A percentile compares a stretch with the other conserved stretches of the same genome.
These are phyloP conservation scores for Cadophora malorum DNA, from an alignment of 2,329 filamentous ascomycete genomes.

Conservation along the genomic window DNA sequence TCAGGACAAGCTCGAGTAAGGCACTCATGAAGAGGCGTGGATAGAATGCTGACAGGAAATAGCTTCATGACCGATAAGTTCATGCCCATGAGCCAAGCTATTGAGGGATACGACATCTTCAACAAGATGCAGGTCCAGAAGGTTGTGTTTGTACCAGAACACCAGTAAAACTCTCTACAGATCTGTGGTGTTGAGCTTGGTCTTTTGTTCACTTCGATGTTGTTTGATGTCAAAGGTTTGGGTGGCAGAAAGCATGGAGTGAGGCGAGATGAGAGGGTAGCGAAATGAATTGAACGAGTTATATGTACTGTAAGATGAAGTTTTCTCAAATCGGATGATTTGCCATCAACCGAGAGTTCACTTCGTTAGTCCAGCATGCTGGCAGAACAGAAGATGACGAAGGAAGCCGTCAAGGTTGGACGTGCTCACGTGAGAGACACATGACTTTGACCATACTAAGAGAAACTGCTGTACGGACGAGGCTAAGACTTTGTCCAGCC, in stretches of 20 bases:
- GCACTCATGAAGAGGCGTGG: too few relatives aligned
- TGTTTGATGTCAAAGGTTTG: neutral
- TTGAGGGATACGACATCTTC: slow-evolving; percentile 74
- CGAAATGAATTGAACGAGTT: neutral
- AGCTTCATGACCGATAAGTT: slow-evolving; percentile 81
- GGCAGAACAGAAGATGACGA: too few relatives aligned
- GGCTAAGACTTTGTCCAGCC: too few relatives aligned
- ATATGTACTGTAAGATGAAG: neutral
- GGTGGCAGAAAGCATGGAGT: neutral
- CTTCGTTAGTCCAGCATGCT: too few relatives aligned
- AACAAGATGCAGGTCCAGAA: slow-evolving; percentile 77
- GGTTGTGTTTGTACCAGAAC: slow-evolving; percentile 64
- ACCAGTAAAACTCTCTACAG: slow-evolving; percentile 18
- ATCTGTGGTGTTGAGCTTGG: neutral
- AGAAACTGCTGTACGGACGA: too few relatives aligned
- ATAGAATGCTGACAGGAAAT: slow-evolving; percentile 39
- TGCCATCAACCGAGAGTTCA: too few relatives aligned
- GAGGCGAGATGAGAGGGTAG: neutral
- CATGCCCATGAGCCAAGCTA: slow-evolving; percentile 71
- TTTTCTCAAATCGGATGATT: too few relatives aligned
- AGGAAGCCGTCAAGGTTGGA: too few relatives aligned
- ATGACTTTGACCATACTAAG: too few relatives aligned
- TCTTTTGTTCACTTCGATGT: neutral
- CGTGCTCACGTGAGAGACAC: too few relatives aligned
- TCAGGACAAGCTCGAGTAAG: slow-evolving; percentile 70